Percentiles rank a stretch among this genome's conserved stretches.
These are phyloP conservation scores for Trichophyton simii DNA, from an alignment of 2,329 filamentous ascomycete genomes.

Conservation along the genomic window DNA sequence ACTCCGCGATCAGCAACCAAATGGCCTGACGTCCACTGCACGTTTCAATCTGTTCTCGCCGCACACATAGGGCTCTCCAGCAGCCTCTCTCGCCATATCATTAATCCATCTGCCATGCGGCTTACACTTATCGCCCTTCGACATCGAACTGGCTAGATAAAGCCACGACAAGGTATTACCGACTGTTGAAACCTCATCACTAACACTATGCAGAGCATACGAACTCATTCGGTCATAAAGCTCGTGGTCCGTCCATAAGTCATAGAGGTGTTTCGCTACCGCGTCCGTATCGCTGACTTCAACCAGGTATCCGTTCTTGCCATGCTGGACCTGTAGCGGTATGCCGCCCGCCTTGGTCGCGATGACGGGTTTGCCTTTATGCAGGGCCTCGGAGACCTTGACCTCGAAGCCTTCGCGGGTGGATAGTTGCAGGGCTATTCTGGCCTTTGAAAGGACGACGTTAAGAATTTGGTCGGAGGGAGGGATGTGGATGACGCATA, in stretches of 20 bases:
- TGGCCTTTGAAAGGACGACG: conserved; percentile 57
- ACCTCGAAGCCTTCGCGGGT: conserved; percentile 76
- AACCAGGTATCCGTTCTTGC: conserved; percentile 61
- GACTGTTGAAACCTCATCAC: conserved; percentile 69
- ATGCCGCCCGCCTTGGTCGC: conserved; percentile 67
- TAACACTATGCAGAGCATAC: conserved; percentile 54
- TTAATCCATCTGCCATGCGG: conserved; percentile 58
- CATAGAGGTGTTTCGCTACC: conserved; percentile 36
- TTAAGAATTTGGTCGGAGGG: conserved; percentile 73
- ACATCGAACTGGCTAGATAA: conserved; percentile 58
- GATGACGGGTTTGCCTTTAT: conserved; percentile 67
- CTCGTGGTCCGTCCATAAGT: conserved; percentile 22
- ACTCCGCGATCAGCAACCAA: not conserved
- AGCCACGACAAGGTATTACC: conserved; percentile 67
- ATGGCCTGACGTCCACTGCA: not conserved
- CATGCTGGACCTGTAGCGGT: conserved; percentile 61
- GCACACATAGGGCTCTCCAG: conserved; percentile 45
- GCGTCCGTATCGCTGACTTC: conserved; percentile 56
- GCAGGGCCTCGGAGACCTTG: conserved; percentile 71
- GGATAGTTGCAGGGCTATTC: conserved; percentile 65
- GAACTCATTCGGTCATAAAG: conserved; percentile 55
- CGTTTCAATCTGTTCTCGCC: conserved; percentile 46
- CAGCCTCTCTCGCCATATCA: conserved; percentile 57
- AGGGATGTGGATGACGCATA: conserved; percentile 64
- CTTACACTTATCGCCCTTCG: conserved; percentile 44